Percentiles rank a stretch among this genome's conserved stretches.
phyloP scores from a whole-genome alignment of 768 basidiomycete genomes.

The Termitomyces sp. region DNA sequence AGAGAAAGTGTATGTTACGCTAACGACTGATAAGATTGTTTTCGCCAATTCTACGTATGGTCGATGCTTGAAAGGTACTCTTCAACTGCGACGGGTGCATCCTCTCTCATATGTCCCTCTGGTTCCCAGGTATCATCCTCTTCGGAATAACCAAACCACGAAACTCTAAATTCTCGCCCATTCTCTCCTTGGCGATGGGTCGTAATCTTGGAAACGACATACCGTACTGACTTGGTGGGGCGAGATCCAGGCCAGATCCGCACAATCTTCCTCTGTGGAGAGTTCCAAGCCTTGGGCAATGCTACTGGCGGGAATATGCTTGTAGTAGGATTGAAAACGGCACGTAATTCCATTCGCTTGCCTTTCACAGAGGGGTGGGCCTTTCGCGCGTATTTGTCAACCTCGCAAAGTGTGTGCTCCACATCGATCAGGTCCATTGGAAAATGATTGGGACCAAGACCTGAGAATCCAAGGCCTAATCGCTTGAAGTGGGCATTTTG shows the following conservation, averaged over 20 bases:
- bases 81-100: slow-evolving; percentile 39
- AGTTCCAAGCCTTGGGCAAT: slow-evolving; percentile 53
- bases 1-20: not conserved
- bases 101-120: slow-evolving; percentile 35
- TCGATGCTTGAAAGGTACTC: slow-evolving; percentile 28
- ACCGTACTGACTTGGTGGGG: slow-evolving; percentile 38
- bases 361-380: slow-evolving; percentile 42
- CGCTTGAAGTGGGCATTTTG: slow-evolving; percentile 59
- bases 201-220: slow-evolving; percentile 29
- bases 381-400: slow-evolving; percentile 71
- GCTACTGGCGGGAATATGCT: slow-evolving; percentile 20
- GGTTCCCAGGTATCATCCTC: slow-evolving; percentile 57
- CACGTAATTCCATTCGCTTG: slow-evolving; percentile 31
- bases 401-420: slow-evolving; percentile 76
- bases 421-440: slow-evolving; percentile 65
- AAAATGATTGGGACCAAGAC: slow-evolving; percentile 40
- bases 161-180: slow-evolving; percentile 38
- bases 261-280: slow-evolving; percentile 32
- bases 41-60: not conserved
- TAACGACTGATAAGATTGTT: not conserved
- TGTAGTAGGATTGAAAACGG: slow-evolving; percentile 27
- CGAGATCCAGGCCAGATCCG: slow-evolving; percentile 34
- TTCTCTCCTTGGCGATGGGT: slow-evolving; percentile 30
- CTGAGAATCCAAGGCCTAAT: slow-evolving; percentile 46
- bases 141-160: slow-evolving; percentile 50